Evolutionary conservation across 2,329 filamentous ascomycete genomes (phyloP).

Genomic region (Karstenula rhodostoma): DNA sequence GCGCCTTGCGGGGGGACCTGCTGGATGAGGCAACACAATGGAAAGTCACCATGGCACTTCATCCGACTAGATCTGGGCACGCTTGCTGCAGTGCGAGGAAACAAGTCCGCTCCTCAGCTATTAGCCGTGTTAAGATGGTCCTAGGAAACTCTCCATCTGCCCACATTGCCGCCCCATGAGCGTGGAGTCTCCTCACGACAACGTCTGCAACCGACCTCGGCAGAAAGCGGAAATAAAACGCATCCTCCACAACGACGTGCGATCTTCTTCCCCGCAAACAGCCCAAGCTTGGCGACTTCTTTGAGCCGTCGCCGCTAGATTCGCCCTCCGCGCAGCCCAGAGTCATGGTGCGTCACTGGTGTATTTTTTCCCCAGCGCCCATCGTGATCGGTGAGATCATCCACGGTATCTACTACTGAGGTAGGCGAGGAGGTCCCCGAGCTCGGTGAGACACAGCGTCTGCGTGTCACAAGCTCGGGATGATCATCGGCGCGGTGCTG

Average conservation of each 20-base stretch:
- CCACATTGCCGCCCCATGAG: neutral
- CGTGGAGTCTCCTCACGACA: conserved; percentile 3
- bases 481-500: neutral
- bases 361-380: conserved; percentile 11
- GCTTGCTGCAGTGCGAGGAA: neutral
- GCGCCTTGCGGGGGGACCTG: conserved; percentile 14
- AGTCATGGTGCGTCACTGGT: conserved; percentile 20
- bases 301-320: neutral
- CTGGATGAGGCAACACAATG: conserved; percentile 14
- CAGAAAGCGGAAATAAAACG: conserved; percentile 9
- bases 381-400: conserved; percentile 23
- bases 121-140: neutral
- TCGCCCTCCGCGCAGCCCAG: neutral
- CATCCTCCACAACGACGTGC: neutral
- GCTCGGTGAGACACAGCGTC: neutral
- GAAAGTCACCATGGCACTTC: conserved; percentile 4
- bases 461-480: conserved; percentile 7
- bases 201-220: conserved; percentile 6
- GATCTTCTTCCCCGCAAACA: conserved; percentile 20
- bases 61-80: neutral
- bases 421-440: neutral
- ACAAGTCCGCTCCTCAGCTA: neutral
- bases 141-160: neutral
- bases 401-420: neutral
- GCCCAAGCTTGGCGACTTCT: neutral